Evolutionary conservation across 2,329 filamentous ascomycete genomes (phyloP), one percentile per base, ranked within the genome.

Genomic region (Diaporthe velutina): DNA sequence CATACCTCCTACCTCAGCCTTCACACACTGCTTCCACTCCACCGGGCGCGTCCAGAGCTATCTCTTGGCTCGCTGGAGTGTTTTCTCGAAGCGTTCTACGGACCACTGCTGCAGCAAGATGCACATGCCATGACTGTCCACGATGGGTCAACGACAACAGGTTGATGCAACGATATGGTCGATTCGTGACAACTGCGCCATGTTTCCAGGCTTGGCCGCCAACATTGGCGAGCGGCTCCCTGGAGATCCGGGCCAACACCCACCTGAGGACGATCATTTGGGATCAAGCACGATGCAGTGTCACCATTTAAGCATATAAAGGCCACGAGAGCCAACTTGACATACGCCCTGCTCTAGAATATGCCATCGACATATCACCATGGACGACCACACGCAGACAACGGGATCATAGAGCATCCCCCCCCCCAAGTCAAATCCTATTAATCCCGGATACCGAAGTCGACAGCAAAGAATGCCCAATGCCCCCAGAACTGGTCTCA

Each of bases 301-400:
- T 35, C 22, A 25, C 19, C 4, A 30, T 54, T 38, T 12, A 52
- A 68, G 12, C 33, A 67, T 7, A 9, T 52, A 67, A 52, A 28
- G 45, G 8, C 22, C 45, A 13, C 30, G 33, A 52, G 13, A 7
- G 4, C n/a, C 45, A n/a, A 13, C 6, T 25, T 22, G 12, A 1
- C 45, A 3, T 1, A n/a, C 17, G 2, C 2, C n/a, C 1, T 8
- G 6, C 8, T 3, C 12, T 17, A 9, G 5, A 8, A 25, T 3
- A 25, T 8, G 22, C 40, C 7, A 35, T 13, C 22, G 42, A 33
- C 61, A 10, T 3, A 35, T 35, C 22, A 8, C 4, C 60, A 45
- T 4, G 60, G 25, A 45, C 38, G 40, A 64, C 28, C 9, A 33
- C 40, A 13, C 40, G 19, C 40, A 22, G 22, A 48, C 40, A 33